Evolutionary conservation across 345 rosid species (phyloP), one percentile per base, ranked within the genome.

Genomic region (Salix viminalis): DNA sequence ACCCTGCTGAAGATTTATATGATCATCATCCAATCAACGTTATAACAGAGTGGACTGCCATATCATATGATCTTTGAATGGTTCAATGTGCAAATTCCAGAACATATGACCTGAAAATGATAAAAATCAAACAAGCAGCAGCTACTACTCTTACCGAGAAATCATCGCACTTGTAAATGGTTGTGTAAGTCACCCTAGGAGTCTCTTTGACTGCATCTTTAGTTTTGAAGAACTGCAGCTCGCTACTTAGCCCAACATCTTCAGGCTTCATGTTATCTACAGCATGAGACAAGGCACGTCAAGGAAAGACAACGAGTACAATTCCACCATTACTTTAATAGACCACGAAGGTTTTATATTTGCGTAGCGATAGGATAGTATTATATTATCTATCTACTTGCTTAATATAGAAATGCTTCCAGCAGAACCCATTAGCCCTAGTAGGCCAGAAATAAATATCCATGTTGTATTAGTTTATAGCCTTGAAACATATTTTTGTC

Each of bases 201-300:
- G 79, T 72, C 56, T 82, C 87, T 67, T 76, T 79, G 32, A 54
- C 65, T 5, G 58, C 73, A 61, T 50, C 32, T 24, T 69, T 78
- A 58, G 86, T 75, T 73, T 80, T 74, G 74, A 90, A 87, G 75
- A 88, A 83, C 39, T 62, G 84, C 60, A 88, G 77, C 66, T 81
- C 58, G 50, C 78, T 74, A 39, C 87, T 88, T 56, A 91, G 82
- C 65, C 94, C 91, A 61, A 91, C 84, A 71, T 90, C 92, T 79
- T 90, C 90, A 19, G 92, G 90, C 73, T 80, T 79, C 89, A 91
- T 91, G 24, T 81, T 76, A 75, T 91, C 97, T 91, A 36, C 44
- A 52, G 19, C 70, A 52, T 6, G 6, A 28, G 64, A 44, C 64
- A n/a, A 15, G 6, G 18, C 21, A 18, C 37, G 2, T 61, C 21